phyloP scores from a whole-genome alignment of 2,329 filamentous ascomycete genomes.

The Hyphodiscus sp. region DNA sequence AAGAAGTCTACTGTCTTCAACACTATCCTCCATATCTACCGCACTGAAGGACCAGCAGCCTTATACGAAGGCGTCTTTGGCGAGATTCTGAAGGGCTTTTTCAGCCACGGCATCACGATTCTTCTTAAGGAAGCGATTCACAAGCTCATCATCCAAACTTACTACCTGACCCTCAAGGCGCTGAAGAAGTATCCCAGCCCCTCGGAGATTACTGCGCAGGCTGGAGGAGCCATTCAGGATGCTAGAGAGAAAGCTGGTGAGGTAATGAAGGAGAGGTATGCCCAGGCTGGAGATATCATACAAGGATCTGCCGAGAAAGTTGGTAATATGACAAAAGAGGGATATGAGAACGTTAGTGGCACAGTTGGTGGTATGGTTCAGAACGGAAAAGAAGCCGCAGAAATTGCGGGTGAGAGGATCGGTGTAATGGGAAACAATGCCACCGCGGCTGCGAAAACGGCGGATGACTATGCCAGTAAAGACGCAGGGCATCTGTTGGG shows the following conservation, averaged over 20 bases:
- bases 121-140: slow-evolving; percentile 76
- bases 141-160: slow-evolving; percentile 61
- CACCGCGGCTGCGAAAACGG: slow-evolving; percentile 8
- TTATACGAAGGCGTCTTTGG: slow-evolving; percentile 72
- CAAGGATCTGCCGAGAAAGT: slow-evolving; percentile 5
- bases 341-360: not conserved
- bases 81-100: slow-evolving; percentile 76
- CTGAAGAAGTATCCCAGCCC: slow-evolving; percentile 38
- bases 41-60: slow-evolving; percentile 58
- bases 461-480: slow-evolving; percentile 16
- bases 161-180: slow-evolving; percentile 55
- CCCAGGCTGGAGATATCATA: slow-evolving; percentile 2
- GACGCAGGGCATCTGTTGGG: slow-evolving; percentile 25
- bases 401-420: slow-evolving; percentile 18
- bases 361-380: not conserved
- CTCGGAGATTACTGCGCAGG: slow-evolving; percentile 33
- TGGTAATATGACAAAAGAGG: not conserved
- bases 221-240: slow-evolving; percentile 27
- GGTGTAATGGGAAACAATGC: slow-evolving; percentile 13
- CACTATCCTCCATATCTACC: slow-evolving; percentile 51
- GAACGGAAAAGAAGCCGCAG: slow-evolving; percentile 7
- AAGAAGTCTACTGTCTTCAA: slow-evolving; percentile 51
- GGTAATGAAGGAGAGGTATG: slow-evolving; percentile 11
- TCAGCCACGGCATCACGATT: slow-evolving; percentile 84
- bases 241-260: slow-evolving; percentile 12